Percentiles rank a stretch among this genome's conserved stretches.
Conservation (phyloP, 2,329 filamentous ascomycete species). For the Diaporthe nobilis region DNA sequence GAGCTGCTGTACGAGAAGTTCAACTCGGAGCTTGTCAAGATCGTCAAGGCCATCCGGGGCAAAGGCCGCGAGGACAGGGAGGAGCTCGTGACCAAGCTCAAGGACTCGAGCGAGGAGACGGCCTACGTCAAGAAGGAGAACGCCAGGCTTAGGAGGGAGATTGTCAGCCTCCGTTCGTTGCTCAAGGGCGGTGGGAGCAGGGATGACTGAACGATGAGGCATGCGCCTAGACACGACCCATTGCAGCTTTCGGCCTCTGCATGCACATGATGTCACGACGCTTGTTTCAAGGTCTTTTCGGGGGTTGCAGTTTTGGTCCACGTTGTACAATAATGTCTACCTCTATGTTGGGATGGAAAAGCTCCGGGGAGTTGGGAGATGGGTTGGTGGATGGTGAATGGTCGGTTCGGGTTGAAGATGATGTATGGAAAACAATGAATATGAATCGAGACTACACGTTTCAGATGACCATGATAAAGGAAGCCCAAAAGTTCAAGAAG, state of each 20-base stretch:
- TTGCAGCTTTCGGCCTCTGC: neutral
- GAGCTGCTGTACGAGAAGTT: slow-evolving; percentile 93
- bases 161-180: slow-evolving; percentile 76
- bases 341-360: slow-evolving; percentile 16
- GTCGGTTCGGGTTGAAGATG: slow-evolving; percentile 6
- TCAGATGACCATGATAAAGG: neutral
- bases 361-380: too few relatives aligned
- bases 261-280: slow-evolving; percentile 15
- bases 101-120: slow-evolving; percentile 82
- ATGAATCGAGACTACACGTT: slow-evolving; percentile 32
- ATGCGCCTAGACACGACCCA: neutral
- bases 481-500: neutral
- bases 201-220: slow-evolving; percentile 34
- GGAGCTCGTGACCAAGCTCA: slow-evolving; percentile 79
- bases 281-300: slow-evolving; percentile 7
- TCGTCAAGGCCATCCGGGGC: slow-evolving; percentile 80
- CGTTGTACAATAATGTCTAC: slow-evolving; percentile 35
- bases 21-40: slow-evolving; percentile 89
- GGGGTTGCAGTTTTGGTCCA: neutral
- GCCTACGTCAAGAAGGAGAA: slow-evolving; percentile 88
- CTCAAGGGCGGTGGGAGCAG: slow-evolving; percentile 58
- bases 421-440: slow-evolving; percentile 20
- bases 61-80: slow-evolving; percentile 84
- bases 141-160: slow-evolving; percentile 83
- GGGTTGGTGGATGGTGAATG: neutral